Conservation (phyloP, 345 rosid genomes). For the Hibiscus tridactylites region DNA sequence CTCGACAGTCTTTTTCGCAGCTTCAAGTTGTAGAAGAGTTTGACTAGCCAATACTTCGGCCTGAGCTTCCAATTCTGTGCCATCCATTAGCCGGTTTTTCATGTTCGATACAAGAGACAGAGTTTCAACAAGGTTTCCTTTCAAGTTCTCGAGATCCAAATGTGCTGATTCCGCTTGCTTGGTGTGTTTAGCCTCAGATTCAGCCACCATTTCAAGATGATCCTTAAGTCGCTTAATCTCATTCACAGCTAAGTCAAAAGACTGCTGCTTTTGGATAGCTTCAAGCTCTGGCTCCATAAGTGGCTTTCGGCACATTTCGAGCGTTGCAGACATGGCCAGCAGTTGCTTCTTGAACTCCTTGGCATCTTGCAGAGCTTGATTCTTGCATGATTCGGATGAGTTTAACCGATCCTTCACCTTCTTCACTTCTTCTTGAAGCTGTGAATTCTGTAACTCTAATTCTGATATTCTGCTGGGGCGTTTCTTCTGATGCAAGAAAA, state of each 20-base stretch:
- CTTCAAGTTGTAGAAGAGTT: conserved; percentile 69
- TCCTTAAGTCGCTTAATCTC: conserved; percentile 64
- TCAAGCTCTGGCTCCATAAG: conserved; percentile 45
- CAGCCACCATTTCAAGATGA: conserved; percentile 55
- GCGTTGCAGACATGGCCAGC: conserved; percentile 41
- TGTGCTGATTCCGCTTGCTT: conserved; percentile 44
- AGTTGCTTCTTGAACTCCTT: conserved; percentile 65
- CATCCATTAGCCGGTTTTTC: conserved; percentile 59
- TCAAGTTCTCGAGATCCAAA: conserved; percentile 55
- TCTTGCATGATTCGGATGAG: conserved; percentile 61
- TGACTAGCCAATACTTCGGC: conserved; percentile 54
- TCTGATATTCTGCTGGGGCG: conserved; percentile 74
- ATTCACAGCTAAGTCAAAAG: conserved; percentile 46
- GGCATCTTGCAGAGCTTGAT: conserved; percentile 65
- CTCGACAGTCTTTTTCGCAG: conserved; percentile 58
- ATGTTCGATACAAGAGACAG: conserved; percentile 61
- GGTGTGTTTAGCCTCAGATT: conserved; percentile 48
- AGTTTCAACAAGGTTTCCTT: conserved; percentile 54
- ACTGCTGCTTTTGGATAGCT: conserved; percentile 44
- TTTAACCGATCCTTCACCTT: conserved; percentile 62
- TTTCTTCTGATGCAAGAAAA: conserved; percentile 58
- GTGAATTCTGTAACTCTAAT: conserved; percentile 59
- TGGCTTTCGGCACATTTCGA: conserved; percentile 52
- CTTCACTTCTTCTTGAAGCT: conserved; percentile 81
- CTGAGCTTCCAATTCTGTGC: conserved; percentile 70